Percentiles rank a stretch among this genome's conserved stretches.
Evolutionary conservation across 257 asterid species (phyloP).

Genomic region (Ligustrum vulgare): DNA sequence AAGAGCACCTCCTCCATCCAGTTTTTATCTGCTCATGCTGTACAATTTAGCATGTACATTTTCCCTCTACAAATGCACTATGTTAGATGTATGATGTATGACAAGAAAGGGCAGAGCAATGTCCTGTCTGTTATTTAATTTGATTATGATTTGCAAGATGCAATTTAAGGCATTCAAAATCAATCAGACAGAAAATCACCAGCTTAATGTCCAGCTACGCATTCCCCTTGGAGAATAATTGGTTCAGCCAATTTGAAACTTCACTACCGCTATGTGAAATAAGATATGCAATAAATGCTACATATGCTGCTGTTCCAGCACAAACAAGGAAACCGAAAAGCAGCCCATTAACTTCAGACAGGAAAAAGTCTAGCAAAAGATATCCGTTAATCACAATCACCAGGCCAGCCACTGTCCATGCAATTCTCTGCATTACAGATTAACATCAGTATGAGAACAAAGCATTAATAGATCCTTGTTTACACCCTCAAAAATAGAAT

Average conservation of each 20-base stretch:
- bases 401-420: slow-evolving; percentile 88
- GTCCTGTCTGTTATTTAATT: background rate
- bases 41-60: slow-evolving; percentile 5
- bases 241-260: slow-evolving; percentile 47
- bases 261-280: slow-evolving; percentile 54
- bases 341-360: slow-evolving; percentile 71
- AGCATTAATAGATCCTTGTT: slow-evolving; percentile 11
- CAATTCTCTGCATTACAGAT: slow-evolving; percentile 54
- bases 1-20: slow-evolving; percentile 26
- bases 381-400: slow-evolving; percentile 92
- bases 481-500: slow-evolving; percentile 1
- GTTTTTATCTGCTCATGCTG: slow-evolving; percentile 12
- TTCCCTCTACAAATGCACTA: slow-evolving; percentile 5
- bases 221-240: slow-evolving; percentile 40
- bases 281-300: slow-evolving; percentile 68
- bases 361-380: slow-evolving; percentile 78
- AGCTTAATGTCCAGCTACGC: slow-evolving; percentile 37
- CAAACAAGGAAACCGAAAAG: slow-evolving; percentile 58
- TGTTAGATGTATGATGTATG: slow-evolving; percentile 3
- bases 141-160: background rate
- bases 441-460: slow-evolving; percentile 2
- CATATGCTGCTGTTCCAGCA: slow-evolving; percentile 62
- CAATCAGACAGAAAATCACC: background rate
- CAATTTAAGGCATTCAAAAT: slow-evolving; percentile 6
- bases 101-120: slow-evolving; percentile 15